Conservation (phyloP, 2,329 filamentous ascomycete species). For the Xylaria sp. region DNA sequence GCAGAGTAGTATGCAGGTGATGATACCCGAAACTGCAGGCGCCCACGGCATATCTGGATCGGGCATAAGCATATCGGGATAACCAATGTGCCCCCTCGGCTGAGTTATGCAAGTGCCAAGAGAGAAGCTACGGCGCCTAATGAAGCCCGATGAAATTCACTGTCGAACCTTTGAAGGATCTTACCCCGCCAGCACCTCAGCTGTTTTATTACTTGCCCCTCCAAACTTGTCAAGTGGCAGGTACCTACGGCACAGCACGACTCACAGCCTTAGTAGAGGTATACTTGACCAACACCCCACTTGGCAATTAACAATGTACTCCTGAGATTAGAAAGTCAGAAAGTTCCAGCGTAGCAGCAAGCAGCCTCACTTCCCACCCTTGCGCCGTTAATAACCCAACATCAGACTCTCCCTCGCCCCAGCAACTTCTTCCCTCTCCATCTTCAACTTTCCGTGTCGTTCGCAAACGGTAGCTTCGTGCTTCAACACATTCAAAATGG, state of each 20-base stretch:
- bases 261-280: background rate
- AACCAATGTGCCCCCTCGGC: background rate
- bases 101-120: background rate
- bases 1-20: constrained; percentile 21
- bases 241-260: background rate
- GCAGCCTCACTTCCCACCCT: constrained; percentile 29
- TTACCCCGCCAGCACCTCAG: constrained; percentile 37
- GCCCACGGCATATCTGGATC: too few relatives aligned
- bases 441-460: background rate
- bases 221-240: constrained; percentile 8
- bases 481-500: constrained; percentile 28
- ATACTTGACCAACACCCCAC: background rate
- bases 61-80: background rate
- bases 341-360: constrained; percentile 19
- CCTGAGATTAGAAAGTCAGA: constrained; percentile 13
- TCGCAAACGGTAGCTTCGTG: background rate
- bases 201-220: constrained; percentile 28
- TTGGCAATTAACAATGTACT: background rate
- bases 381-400: constrained; percentile 15
- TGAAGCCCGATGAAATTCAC: constrained; percentile 30
- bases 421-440: background rate
- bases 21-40: background rate
- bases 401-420: background rate
- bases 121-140: constrained; percentile 20
- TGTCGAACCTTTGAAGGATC: background rate